A percentile compares a stretch with the other conserved stretches of the same genome.
These are phyloP conservation scores for Diutina neorugosa DNA, from an alignment of 1,139 yeast genomes.

Conservation along the genomic window DNA sequence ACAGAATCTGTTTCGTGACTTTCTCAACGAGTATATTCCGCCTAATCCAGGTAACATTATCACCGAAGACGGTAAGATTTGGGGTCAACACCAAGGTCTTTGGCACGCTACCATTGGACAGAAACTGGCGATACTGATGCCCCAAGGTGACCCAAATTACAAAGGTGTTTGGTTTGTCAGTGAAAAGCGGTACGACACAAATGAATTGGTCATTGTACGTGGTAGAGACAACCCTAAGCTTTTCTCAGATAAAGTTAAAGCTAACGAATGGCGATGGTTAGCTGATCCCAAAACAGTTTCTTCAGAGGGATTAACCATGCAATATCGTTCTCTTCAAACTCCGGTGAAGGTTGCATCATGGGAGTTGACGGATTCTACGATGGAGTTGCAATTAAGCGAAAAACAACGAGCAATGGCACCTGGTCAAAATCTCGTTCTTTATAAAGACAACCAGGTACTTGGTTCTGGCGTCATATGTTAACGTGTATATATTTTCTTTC, in stretches of 20 bases:
- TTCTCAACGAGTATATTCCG: constrained; percentile 60
- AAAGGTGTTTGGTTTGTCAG: constrained; percentile 83
- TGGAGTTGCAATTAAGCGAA: constrained; percentile 24
- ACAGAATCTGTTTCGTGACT: constrained; percentile 61
- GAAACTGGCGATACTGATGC: constrained; percentile 65
- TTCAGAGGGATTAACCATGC: constrained; percentile 18
- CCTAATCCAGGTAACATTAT: constrained; percentile 69
- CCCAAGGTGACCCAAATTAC: constrained; percentile 68
- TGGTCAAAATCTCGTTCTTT: constrained; percentile 77
- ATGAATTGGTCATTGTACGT: constrained; percentile 67
- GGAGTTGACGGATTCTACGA: constrained; percentile 6
- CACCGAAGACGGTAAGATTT: constrained; percentile 58
- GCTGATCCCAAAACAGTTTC: not conserved
- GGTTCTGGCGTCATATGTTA: constrained; percentile 49
- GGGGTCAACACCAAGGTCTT: constrained; percentile 76
- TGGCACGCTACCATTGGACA: constrained; percentile 97
- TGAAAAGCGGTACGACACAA: constrained; percentile 48
- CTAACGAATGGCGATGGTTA: constrained; percentile 42
- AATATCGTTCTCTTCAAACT: constrained; percentile 59
- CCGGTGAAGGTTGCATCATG: constrained; percentile 25
- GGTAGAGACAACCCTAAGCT: constrained; percentile 58
- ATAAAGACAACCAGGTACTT: constrained; percentile 51
- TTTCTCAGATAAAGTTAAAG: constrained; percentile 31
- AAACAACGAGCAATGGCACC: constrained; percentile 72
- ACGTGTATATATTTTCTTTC: constrained; percentile 4